phyloP scores from a whole-genome alignment of 805 yeast genomes.

The Wickerhamiella alocasiicola region DNA sequence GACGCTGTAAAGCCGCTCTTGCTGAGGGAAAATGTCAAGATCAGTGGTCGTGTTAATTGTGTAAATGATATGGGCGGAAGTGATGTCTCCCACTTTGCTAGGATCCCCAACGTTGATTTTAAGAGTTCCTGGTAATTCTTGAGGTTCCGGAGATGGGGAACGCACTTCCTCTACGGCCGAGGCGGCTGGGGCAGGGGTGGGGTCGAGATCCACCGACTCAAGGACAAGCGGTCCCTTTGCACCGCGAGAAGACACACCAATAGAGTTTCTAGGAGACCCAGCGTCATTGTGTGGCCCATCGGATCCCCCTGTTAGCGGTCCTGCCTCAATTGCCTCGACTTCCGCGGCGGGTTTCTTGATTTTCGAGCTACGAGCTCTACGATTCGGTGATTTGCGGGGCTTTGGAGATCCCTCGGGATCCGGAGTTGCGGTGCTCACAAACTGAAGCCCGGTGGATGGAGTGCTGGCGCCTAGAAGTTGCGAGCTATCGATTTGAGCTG shows the following conservation, averaged over 20 bases:
- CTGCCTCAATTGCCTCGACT: conserved; percentile 4
- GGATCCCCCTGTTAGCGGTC: conserved; percentile 1
- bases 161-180: neutral
- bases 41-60: conserved; percentile 53
- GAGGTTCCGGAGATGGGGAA: neutral
- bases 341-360: conserved; percentile 1
- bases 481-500: conserved; percentile 5
- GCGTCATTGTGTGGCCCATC: neutral
- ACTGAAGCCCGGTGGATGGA: conserved; percentile 4
- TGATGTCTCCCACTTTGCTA: conserved; percentile 76
- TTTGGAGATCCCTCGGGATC: neutral
- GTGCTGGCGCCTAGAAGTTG: conserved; percentile 5
- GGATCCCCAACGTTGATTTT: conserved; percentile 78
- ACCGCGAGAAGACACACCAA: too few relatives aligned
- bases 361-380: conserved; percentile 5
- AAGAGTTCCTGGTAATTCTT: conserved; percentile 3
- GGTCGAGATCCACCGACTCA: neutral
- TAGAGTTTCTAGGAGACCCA: too few relatives aligned
- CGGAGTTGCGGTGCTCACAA: neutral
- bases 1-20: conserved; percentile 39
- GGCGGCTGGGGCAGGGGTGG: neutral
- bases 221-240: neutral
- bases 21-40: conserved; percentile 26
- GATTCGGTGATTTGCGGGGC: neutral
- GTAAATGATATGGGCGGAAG: conserved; percentile 81